Percentiles rank a stretch among this genome's conserved stretches.
Evolutionary conservation across 345 rosid genomes (phyloP).

Genomic region (Hibiscus trionum): DNA sequence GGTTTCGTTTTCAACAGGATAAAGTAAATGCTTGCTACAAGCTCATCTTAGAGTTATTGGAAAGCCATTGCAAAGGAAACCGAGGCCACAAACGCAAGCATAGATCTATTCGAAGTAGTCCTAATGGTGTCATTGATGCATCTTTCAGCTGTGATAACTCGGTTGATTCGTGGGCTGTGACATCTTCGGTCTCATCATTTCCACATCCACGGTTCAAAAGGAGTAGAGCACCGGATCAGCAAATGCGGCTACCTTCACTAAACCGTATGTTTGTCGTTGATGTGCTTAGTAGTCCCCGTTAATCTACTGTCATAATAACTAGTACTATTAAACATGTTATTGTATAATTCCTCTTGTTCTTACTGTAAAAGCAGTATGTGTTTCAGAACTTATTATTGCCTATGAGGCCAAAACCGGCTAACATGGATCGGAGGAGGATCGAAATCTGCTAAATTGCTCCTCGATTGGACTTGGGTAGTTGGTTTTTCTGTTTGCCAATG

Average conservation of each 20-base stretch:
- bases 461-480: neutral
- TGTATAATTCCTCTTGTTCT: conserved; percentile 9
- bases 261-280: conserved; percentile 48
- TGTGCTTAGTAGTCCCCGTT: conserved; percentile 62
- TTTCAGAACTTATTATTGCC: conserved; percentile 14
- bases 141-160: conserved; percentile 63
- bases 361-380: conserved; percentile 18
- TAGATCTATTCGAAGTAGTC: conserved; percentile 34
- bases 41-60: conserved; percentile 41
- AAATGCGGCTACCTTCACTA: conserved; percentile 52
- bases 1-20: conserved; percentile 33
- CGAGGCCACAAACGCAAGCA: conserved; percentile 43
- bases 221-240: conserved; percentile 58
- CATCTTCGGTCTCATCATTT: conserved; percentile 38
- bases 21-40: conserved; percentile 53
- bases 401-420: conserved; percentile 8
- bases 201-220: conserved; percentile 46
- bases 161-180: conserved; percentile 48
- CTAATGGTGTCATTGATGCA: conserved; percentile 49
- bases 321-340: conserved; percentile 16
- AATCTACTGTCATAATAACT: conserved; percentile 15
- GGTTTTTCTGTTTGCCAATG: neutral
- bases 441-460: neutral
- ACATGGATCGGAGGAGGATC: conserved; percentile 7
- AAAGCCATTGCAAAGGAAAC: conserved; percentile 21